Evolutionary conservation across 768 basidiomycete species (phyloP), one percentile per base, ranked within the genome.

Genomic region (Gloeostereum incarnatum): DNA sequence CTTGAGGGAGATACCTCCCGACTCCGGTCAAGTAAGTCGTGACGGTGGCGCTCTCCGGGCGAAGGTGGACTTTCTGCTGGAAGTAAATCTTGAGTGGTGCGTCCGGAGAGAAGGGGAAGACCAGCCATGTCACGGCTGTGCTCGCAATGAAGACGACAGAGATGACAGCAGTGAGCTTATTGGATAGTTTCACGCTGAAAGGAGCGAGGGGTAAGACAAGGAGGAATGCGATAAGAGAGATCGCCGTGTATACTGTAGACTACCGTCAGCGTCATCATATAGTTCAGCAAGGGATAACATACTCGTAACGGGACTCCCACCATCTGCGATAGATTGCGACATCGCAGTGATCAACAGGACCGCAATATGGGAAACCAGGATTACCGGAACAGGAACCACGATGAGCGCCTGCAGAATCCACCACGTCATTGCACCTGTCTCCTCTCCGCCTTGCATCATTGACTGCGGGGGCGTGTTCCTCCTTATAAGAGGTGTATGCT

Each of bases 1-100:
- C n/a, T n/a, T n/a, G n/a, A n/a, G n/a, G n/a, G n/a, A n/a, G n/a
- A n/a, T n/a, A n/a, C n/a, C n/a, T n/a, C n/a, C n/a, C n/a, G n/a
- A n/a, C n/a, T n/a, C n/a, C n/a, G n/a, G n/a, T n/a, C n/a, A n/a
- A n/a, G n/a, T n/a, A n/a, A n/a, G n/a, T n/a, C n/a, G n/a, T n/a
- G n/a, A n/a, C n/a, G n/a, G n/a, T n/a, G n/a, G n/a, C n/a, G n/a
- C n/a, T n/a, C n/a, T n/a, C n/a, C n/a, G n/a, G n/a, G n/a, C n/a
- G n/a, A 26, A 85, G 55, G 34, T 68, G 60, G 5, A 85, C 60
- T 1, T 51, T 62, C 51, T 88, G 86, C 35, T 67, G 66, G 65
- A 87, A 89, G 56, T 66, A 84, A 1, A 86, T 57, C 45, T 84
- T 86, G 49, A 87, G 58, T 0, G 83, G 84, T 4, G 69, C 54